Evolutionary conservation across 805 yeast genomes (phyloP).

Genomic region (Monosporozyma unispora): DNA sequence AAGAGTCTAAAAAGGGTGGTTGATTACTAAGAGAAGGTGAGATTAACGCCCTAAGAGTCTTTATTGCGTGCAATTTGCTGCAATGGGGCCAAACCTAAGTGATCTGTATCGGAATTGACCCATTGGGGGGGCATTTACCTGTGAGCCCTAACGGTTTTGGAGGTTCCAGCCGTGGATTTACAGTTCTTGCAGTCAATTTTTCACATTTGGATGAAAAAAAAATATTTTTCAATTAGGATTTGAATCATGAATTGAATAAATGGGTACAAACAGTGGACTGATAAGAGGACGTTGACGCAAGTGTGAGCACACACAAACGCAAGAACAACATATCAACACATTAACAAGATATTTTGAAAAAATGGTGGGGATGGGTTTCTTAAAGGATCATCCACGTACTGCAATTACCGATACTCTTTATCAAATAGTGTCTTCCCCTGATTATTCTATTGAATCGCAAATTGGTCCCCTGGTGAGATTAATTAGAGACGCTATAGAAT

Average conservation of each 20-base stretch:
- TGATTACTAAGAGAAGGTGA: not conserved
- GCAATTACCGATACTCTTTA: slow-evolving; percentile 60
- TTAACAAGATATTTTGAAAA: too few species aligned
- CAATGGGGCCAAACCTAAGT: too few species aligned
- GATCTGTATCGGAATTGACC: too few species aligned
- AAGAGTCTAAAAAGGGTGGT: not conserved
- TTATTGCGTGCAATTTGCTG: too few species aligned
- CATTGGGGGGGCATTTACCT: too few species aligned
- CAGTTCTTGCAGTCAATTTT: not conserved
- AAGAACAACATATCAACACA: too few species aligned
- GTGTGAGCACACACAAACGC: not conserved
- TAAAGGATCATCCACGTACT: slow-evolving; percentile 56
- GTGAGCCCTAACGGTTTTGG: not conserved
- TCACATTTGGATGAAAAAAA: too few species aligned
- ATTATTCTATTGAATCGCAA: slow-evolving; percentile 29
- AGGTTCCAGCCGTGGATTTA: not conserved
- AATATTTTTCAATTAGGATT: too few species aligned
- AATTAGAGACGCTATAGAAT: slow-evolving; percentile 25
- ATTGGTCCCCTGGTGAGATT: slow-evolving; percentile 28
- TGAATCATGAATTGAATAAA: not conserved
- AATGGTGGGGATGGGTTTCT: slow-evolving; percentile 38
- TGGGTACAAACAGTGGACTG: not conserved
- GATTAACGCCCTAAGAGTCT: not conserved
- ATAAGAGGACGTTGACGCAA: too few species aligned
- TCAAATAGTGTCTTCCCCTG: slow-evolving; percentile 33